Evolutionary conservation across 306 rosid species (phyloP).

Genomic region (Lathyrus tuberosus): DNA sequence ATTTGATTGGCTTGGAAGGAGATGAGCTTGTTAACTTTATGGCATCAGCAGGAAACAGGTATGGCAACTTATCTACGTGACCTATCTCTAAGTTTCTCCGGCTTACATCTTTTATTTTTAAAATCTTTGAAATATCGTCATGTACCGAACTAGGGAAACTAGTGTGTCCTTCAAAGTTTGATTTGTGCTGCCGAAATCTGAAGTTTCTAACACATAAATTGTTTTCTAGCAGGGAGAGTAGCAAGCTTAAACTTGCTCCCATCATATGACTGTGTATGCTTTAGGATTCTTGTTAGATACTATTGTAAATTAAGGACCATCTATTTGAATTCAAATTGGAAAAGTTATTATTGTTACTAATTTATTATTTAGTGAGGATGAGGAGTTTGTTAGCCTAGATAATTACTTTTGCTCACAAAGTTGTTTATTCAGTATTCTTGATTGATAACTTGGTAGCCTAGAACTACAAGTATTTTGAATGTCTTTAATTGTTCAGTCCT

Average conservation of each 20-base stretch:
- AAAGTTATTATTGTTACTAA: not conserved
- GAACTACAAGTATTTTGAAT: no score
- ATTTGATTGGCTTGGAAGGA: conserved; percentile 74
- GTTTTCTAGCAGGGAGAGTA: conserved; percentile 10
- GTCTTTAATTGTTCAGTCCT: no score
- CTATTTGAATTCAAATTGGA: conserved; percentile 18
- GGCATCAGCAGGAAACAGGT: conserved; percentile 72
- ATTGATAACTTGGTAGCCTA: no score
- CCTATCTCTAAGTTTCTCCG: conserved; percentile 4
- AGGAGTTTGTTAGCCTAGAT: no score
- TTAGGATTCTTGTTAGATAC: no score
- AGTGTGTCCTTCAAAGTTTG: no score
- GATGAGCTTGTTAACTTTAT: conserved; percentile 68
- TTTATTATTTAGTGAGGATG: no score
- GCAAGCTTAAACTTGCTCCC: conserved; percentile 27
- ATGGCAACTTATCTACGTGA: conserved; percentile 32
- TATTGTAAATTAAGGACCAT: conserved; percentile 13
- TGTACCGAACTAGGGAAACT: conserved; percentile 27
- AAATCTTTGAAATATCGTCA: conserved; percentile 25
- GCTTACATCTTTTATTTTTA: conserved; percentile 29
- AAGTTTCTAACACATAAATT: conserved; percentile 18
- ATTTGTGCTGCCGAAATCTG: no score
- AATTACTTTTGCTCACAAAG: no score
- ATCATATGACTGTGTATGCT: not conserved
- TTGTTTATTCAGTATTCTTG: no score